phyloP scores from a whole-genome alignment of 2,329 filamentous ascomycete species.

The Epichloe amarillans region DNA sequence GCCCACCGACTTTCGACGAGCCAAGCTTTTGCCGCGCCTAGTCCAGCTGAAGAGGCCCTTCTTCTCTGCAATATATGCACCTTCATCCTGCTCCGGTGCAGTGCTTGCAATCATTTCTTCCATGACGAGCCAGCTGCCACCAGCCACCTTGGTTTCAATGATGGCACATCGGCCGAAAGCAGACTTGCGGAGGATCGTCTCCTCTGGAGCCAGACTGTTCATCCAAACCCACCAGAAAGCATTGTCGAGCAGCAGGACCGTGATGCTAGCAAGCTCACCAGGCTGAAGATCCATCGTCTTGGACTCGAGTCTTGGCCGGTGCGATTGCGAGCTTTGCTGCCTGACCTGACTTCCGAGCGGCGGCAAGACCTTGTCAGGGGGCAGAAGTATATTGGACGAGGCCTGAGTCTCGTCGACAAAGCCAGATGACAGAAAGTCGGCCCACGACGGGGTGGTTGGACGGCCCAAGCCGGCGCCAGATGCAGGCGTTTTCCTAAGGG shows the following conservation, averaged over 20 bases:
- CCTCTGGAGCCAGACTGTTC: constrained; percentile 83
- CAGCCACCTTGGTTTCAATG: constrained; percentile 71
- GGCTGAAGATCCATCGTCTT: constrained; percentile 60
- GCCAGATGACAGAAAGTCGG: constrained; percentile 88
- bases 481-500: constrained; percentile 51
- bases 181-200: constrained; percentile 72
- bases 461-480: constrained; percentile 59
- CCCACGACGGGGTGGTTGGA: constrained; percentile 95
- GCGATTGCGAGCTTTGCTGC: constrained; percentile 77
- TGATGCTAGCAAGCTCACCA: constrained; percentile 89
- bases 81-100: constrained; percentile 68
- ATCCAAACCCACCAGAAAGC: constrained; percentile 99
- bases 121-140: constrained; percentile 82
- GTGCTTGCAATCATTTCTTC: constrained; percentile 95
- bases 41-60: constrained; percentile 88
- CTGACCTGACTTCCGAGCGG: constrained; percentile 62
- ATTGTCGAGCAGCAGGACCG: constrained; percentile 74
- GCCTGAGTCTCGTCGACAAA: constrained; percentile 68
- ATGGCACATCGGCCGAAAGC: constrained; percentile 90
- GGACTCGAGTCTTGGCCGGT: constrained; percentile 57
- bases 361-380: constrained; percentile 86
- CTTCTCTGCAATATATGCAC: constrained; percentile 88
- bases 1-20: constrained; percentile 56
- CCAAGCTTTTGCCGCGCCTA: constrained; percentile 47
- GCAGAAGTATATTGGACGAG: constrained; percentile 59